phyloP scores from a whole-genome alignment of 148 eudicot genomes.

The Fagopyrum tataricum region DNA sequence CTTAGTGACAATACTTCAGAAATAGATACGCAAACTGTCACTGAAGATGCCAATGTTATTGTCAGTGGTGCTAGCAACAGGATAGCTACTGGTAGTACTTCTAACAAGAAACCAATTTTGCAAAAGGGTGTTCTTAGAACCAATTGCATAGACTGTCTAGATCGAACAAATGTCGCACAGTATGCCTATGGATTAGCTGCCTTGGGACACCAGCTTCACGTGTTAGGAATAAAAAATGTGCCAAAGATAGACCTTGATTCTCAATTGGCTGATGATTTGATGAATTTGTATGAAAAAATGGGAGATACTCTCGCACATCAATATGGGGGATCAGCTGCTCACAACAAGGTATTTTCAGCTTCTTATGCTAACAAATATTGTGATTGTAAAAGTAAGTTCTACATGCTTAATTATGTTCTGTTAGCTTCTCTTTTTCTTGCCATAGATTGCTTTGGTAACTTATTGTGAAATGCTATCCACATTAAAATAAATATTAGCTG shows the following conservation, averaged over 20 bases:
- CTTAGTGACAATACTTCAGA: slow-evolving; percentile 19
- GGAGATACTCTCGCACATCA: slow-evolving; percentile 83
- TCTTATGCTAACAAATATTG: not conserved
- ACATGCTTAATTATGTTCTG: not conserved
- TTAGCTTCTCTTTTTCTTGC: not conserved
- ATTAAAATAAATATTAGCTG: not conserved
- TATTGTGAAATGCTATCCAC: not conserved
- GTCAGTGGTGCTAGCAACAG: slow-evolving; percentile 8
- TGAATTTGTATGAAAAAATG: slow-evolving; percentile 69
- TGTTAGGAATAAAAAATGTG: slow-evolving; percentile 40
- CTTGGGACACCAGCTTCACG: slow-evolving; percentile 70
- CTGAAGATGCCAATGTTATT: slow-evolving; percentile 20
- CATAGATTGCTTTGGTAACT: not conserved
- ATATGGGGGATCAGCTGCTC: slow-evolving; percentile 96
- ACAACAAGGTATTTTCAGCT: slow-evolving; percentile 65
- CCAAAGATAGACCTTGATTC: slow-evolving; percentile 38
- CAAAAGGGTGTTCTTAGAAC: slow-evolving; percentile 79
- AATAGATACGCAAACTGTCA: slow-evolving; percentile 16
- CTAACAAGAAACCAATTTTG: slow-evolving; percentile 26
- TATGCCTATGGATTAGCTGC: slow-evolving; percentile 81
- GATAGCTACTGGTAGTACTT: slow-evolving; percentile 16
- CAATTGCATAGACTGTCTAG: slow-evolving; percentile 92
- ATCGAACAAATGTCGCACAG: slow-evolving; percentile 89
- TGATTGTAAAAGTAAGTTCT: not conserved
- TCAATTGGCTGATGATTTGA: slow-evolving; percentile 53